These are phyloP conservation scores for Neonectria ditissima DNA, from an alignment of 2,329 filamentous ascomycete species.

Conservation along the genomic window DNA sequence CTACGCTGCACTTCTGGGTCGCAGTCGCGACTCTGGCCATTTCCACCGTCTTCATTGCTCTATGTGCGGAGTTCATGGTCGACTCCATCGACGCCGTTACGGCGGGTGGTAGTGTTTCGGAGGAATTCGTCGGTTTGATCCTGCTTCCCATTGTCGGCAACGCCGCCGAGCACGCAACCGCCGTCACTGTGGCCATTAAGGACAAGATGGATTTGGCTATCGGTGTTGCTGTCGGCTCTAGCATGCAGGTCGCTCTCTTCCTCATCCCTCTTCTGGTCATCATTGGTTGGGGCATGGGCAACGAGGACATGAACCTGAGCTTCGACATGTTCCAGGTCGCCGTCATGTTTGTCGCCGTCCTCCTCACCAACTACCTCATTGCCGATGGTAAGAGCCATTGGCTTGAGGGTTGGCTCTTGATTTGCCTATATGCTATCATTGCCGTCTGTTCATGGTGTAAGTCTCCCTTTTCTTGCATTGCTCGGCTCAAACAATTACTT, in stretches of 20 bases:
- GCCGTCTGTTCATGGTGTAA: constrained; percentile 74
- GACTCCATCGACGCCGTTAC: constrained; percentile 78
- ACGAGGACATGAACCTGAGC: constrained; percentile 81
- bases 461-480: constrained; percentile 41
- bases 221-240: constrained; percentile 82
- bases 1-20: constrained; percentile 78
- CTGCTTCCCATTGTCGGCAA: constrained; percentile 87
- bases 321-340: constrained; percentile 93
- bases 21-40: constrained; percentile 77
- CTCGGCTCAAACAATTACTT: not conserved
- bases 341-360: constrained; percentile 83
- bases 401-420: constrained; percentile 80
- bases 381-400: constrained; percentile 86
- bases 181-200: constrained; percentile 82
- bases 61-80: constrained; percentile 85
- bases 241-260: constrained; percentile 85
- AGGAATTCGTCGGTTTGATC: constrained; percentile 84
- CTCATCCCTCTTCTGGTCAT: constrained; percentile 82
- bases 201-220: constrained; percentile 90
- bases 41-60: constrained; percentile 83
- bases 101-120: constrained; percentile 67
- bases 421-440: constrained; percentile 84
- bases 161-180: constrained; percentile 84
- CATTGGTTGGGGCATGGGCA: constrained; percentile 80
- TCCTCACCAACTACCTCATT: constrained; percentile 89